These are phyloP conservation scores for Beauveria varroae DNA, from an alignment of 2,329 filamentous ascomycete genomes.

Conservation along the genomic window DNA sequence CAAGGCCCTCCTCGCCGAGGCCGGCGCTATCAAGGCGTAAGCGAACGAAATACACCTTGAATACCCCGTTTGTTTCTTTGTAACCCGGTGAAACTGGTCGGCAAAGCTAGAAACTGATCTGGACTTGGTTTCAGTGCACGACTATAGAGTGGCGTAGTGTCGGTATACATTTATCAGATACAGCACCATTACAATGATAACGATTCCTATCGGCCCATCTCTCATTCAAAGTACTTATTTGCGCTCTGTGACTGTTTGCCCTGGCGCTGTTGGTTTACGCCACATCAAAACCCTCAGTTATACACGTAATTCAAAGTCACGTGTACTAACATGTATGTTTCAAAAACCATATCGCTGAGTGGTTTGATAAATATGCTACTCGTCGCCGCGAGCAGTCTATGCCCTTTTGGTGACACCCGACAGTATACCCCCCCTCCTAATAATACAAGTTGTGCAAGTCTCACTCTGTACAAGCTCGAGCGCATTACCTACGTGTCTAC, in stretches of 20 bases:
- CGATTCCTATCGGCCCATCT: too few relatives aligned
- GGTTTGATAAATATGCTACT: neutral
- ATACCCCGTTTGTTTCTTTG: constrained; percentile 7
- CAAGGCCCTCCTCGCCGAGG: constrained; percentile 33
- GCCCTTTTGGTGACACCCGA: neutral
- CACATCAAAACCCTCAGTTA: too few relatives aligned
- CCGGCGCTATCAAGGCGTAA: constrained; percentile 37
- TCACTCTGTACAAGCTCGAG: neutral
- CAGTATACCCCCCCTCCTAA: neutral
- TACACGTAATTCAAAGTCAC: neutral
- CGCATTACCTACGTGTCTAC: constrained; percentile 15
- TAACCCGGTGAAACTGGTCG: neutral
- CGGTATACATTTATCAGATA: neutral
- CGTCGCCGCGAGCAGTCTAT: neutral
- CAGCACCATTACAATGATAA: too few relatives aligned
- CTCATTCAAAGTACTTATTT: too few relatives aligned
- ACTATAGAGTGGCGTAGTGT: neutral
- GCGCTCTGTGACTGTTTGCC: too few relatives aligned
- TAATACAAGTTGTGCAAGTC: constrained; percentile 5
- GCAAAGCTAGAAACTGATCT: constrained; percentile 6
- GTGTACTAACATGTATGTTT: neutral
- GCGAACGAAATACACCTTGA: constrained; percentile 11
- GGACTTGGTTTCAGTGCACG: neutral
- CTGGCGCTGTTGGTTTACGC: too few relatives aligned
- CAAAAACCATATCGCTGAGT: constrained; percentile 1